Base-by-base conservation (phyloP, 2,329 filamentous ascomycete species). In the Xylariaceae sp. region DNA sequence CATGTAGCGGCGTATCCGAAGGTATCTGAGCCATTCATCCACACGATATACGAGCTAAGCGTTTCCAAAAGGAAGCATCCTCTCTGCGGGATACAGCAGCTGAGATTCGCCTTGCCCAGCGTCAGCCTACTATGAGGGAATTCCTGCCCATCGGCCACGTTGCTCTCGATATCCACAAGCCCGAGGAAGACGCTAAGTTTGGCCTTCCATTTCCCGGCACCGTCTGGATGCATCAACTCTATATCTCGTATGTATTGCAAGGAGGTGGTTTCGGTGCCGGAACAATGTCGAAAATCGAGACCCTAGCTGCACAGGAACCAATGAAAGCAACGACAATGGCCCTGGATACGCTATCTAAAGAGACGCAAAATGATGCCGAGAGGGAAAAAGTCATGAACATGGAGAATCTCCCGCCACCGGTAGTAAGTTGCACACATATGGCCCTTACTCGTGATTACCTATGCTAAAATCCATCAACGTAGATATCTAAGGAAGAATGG, bases 111-210 rank as follows among this genome's bases (percentile, higher is more conserved):
- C 66, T 65, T 2, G 54, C 64, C 1, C 60, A 61, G 23, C 62
- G 73, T 37, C 61, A 66, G 14, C 70, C 74, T 21, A 73, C 70
- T 18, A 55, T 55, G 16, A 56, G 50, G 16, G 44, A 55, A 23
- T 77, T 77, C 61, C 52, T 65, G 4, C 75, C 76, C n/a, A 67
- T 77, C 47, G 75, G 76, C 10, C 76, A 78, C 64, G 67, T 76
- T 18, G 73, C 71, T 7, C 65, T 78, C 2, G 73, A 75, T 43
- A 46, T 67, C 18, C 69, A 70, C 19, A 43, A 54, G n/a, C 61
- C 69, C 2, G 65, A 70, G 2, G 64, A 70, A 12, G 68, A 76
- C 52, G 52, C 49, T 37, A 52, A 65, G 45, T 65, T 76, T 40
- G 67, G 64, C 20, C 66, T 76, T 32, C 68, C 70, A 18, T 48